Evolutionary conservation across 768 basidiomycete species (phyloP), one percentile per base, ranked within the genome.

Genomic region (Tulasnella sp.): DNA sequence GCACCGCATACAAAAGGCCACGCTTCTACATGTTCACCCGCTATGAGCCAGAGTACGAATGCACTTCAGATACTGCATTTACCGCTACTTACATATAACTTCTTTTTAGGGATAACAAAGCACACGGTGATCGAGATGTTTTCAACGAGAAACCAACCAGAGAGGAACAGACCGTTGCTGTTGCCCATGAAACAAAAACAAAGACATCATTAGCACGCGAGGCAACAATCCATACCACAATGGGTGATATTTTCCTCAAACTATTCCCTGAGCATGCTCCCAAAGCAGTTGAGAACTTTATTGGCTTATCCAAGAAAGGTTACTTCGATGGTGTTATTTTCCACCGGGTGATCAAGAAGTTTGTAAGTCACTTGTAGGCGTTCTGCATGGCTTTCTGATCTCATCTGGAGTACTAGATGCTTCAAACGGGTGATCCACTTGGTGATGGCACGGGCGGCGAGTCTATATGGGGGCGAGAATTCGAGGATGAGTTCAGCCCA

Each of bases 91-190:
- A 20, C n/a, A 46, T 49, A 37, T 43, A 1, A 29, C n/a, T 19
- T 31, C 9, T 37, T 7, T 22, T 3, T 62, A 91, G 86, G 63
- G 88, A 92, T 57, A 79, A 73, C 62, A 92, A 87, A 66, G 76
- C 78, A 1, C 79, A 78, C 27, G 70, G 66, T 6, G 93, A 98
- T 57, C 81, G 95, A 52, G 95, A 99, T 58, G 81, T 99, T 48
- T 98, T 96, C 76, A 99, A 99, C 65, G 95, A 99, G 66, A 76
- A 84, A 40, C 95, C 95, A 2, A 98, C 93, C 1, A 77, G 91
- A 45, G 95, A 98, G 63, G 95, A 99, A 61, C 91, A 90, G 63
- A 83, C 78, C 27, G 77, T 92, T 42, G 90, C 90, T 3, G 65
- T 81, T 6, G 70, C 83, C 22, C 25, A 45, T 1, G 71, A 76